These are phyloP conservation scores for Suhomyces xylopsoci DNA, from an alignment of 805 yeast species.

Conservation along the genomic window DNA sequence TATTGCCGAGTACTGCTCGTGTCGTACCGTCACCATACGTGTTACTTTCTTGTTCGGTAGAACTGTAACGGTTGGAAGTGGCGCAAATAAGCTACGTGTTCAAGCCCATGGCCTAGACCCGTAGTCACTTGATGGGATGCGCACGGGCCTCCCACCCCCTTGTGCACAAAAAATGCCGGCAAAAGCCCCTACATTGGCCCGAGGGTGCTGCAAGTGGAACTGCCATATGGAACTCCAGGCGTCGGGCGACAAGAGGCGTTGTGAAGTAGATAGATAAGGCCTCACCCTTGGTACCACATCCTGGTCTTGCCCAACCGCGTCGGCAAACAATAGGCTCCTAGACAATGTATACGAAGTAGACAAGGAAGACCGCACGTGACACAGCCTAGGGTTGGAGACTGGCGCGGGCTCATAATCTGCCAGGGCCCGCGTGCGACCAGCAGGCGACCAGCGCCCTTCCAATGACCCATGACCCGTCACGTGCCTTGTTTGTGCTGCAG, in stretches of 20 bases:
- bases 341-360: too few species aligned
- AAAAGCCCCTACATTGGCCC: not conserved
- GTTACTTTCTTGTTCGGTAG: not conserved
- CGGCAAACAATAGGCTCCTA: too few species aligned
- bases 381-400: too few species aligned
- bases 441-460: too few species aligned
- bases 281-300: too few species aligned
- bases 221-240: not conserved
- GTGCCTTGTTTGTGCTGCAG: too few species aligned
- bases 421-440: too few species aligned
- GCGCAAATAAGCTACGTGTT: not conserved
- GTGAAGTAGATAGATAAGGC: not conserved
- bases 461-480: too few species aligned
- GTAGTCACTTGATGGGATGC: not conserved
- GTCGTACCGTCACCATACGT: not conserved
- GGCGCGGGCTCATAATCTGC: too few species aligned
- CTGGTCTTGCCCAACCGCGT: too few species aligned
- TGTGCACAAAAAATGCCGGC: not conserved
- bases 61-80: not conserved
- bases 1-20: not conserved
- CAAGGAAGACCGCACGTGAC: not conserved
- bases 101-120: not conserved
- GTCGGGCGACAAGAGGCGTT: not conserved
- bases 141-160: not conserved
- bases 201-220: not conserved